Percentiles rank a stretch among this genome's conserved stretches.
These are phyloP conservation scores for Boletus reticulatus DNA, from an alignment of 768 basidiomycete genomes.

Conservation along the genomic window DNA sequence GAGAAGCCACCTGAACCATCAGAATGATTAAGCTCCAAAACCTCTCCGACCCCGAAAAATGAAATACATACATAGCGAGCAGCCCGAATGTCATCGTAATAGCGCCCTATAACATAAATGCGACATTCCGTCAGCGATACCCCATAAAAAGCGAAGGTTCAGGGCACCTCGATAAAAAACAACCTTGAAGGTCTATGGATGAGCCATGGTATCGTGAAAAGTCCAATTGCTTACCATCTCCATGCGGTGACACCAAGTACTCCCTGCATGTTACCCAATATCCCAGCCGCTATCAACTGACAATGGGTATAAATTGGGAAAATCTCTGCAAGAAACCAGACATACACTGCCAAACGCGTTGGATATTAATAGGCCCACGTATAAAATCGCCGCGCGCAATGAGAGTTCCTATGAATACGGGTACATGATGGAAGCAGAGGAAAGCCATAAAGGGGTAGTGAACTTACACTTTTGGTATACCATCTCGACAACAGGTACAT, in stretches of 20 bases:
- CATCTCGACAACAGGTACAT: slow-evolving; percentile 47
- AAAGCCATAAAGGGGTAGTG: background rate
- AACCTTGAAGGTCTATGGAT: slow-evolving; percentile 41
- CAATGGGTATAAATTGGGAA: background rate
- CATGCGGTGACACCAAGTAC: slow-evolving; percentile 64
- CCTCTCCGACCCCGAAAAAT: background rate
- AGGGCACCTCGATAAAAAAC: slow-evolving; percentile 62
- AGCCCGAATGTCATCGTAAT: slow-evolving; percentile 62
- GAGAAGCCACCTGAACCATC: slow-evolving; percentile 47
- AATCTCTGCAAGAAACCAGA: background rate
- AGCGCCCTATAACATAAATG: slow-evolving; percentile 43
- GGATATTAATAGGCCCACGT: slow-evolving; percentile 57
- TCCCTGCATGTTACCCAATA: slow-evolving; percentile 68
- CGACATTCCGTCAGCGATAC: background rate
- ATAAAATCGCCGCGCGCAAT: slow-evolving; percentile 59
- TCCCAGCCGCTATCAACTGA: slow-evolving; percentile 75
- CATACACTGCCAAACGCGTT: slow-evolving; percentile 67
- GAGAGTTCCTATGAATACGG: slow-evolving; percentile 49
- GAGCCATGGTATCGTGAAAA: background rate
- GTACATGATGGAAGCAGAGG: background rate
- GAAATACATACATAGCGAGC: slow-evolving; percentile 41
- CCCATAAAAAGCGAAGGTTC: background rate
- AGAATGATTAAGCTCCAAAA: background rate
- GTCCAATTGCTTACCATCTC: slow-evolving; percentile 49
- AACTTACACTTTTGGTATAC: slow-evolving; percentile 44